These are phyloP conservation scores for Thamnidium elegans DNA, from an alignment of 192 early-diverging fungal species.

Conservation along the genomic window DNA sequence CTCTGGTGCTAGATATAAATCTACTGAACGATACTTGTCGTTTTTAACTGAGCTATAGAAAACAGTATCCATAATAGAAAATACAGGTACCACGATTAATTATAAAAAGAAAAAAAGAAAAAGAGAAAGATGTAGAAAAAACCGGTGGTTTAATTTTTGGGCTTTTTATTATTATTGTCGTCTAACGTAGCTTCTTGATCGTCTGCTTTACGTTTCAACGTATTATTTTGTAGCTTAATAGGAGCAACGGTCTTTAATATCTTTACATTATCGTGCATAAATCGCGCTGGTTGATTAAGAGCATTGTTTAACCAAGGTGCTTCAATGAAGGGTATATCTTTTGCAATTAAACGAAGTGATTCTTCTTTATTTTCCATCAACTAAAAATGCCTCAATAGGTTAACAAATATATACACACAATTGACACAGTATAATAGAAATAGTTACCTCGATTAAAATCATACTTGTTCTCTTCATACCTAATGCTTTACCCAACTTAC, in stretches of 20 bases:
- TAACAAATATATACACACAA: too few relatives aligned
- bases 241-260: constrained; percentile 17
- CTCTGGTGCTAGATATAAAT: constrained; percentile 56
- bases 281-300: neutral
- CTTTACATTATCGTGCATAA: neutral
- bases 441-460: neutral
- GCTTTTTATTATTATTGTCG: neutral
- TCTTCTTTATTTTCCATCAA: constrained; percentile 3
- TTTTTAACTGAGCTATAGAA: neutral
- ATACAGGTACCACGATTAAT: neutral
- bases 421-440: neutral
- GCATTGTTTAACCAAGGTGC: constrained; percentile 11
- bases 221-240: neutral
- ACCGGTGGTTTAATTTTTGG: neutral
- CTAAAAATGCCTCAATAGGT: neutral
- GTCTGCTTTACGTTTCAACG: neutral
- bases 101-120: neutral
- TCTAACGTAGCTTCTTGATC: neutral
- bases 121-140: neutral
- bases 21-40: constrained; percentile 45
- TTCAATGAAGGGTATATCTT: neutral
- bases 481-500: neutral
- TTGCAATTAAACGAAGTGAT: neutral
- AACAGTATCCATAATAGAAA: neutral
- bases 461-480: neutral